Evolutionary conservation across 345 rosid genomes (phyloP).

Genomic region (Microcos paniculata): DNA sequence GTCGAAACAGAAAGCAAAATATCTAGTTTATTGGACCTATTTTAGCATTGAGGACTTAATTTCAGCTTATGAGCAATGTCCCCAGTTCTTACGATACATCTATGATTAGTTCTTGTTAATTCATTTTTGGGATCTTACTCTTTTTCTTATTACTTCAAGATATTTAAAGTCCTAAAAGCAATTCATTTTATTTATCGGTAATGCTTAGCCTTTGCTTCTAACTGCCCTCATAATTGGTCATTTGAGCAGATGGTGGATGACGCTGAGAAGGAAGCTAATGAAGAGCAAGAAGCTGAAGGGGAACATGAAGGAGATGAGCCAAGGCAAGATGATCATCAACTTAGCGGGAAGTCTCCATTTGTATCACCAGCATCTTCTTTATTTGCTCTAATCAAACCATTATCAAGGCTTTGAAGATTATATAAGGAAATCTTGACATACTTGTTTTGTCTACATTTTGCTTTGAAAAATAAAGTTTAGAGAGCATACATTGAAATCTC

Average conservation of each 20-base stretch:
- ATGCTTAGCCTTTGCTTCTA: background rate
- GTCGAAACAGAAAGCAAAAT: background rate
- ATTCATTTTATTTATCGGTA: background rate
- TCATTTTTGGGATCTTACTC: background rate
- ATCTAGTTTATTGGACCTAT: background rate
- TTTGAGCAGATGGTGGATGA: constrained; percentile 48
- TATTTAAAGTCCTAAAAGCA: background rate
- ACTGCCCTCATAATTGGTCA: background rate
- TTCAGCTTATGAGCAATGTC: background rate
- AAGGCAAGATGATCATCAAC: background rate
- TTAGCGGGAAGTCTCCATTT: background rate
- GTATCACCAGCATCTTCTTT: constrained; percentile 18
- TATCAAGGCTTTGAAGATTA: constrained; percentile 23
- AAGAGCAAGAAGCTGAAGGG: constrained; percentile 19
- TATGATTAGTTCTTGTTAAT: background rate
- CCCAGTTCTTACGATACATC: background rate
- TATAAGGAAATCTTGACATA: background rate
- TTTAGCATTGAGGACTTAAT: background rate
- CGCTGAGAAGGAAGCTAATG: constrained; percentile 42
- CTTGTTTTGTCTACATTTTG: background rate
- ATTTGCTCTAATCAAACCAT: constrained; percentile 20
- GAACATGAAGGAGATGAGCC: constrained; percentile 11
- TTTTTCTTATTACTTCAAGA: background rate
- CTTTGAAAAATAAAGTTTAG: background rate
- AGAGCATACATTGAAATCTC: background rate